These are phyloP conservation scores for Backusella tuberculispora DNA, from an alignment of 192 early-diverging fungal species.

Conservation along the genomic window DNA sequence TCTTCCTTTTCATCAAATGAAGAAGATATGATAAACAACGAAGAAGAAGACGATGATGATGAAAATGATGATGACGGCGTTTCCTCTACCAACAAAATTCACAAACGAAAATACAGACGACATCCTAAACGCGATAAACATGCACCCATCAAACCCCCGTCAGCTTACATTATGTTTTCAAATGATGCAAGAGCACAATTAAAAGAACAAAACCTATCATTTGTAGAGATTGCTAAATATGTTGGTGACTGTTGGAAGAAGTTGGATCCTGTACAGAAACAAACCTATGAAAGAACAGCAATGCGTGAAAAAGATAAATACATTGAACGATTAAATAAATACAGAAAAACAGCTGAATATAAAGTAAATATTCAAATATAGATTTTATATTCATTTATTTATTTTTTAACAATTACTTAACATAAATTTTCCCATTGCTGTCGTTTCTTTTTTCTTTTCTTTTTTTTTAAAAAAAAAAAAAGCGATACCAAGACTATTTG, in stretches of 20 bases:
- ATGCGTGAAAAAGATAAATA: slow-evolving; percentile 41
- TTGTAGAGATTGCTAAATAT: slow-evolving; percentile 44
- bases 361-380: slow-evolving; percentile 36
- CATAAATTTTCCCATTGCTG: background rate
- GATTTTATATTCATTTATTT: too few species aligned
- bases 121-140: slow-evolving; percentile 49
- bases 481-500: slow-evolving; percentile 42
- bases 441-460: background rate
- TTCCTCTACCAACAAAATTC: background rate
- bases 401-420: too few species aligned
- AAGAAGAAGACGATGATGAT: background rate
- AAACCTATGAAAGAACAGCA: slow-evolving; percentile 36
- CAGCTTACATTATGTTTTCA: slow-evolving; percentile 51
- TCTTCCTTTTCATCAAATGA: slow-evolving; percentile 22
- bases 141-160: slow-evolving; percentile 47
- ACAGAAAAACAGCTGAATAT: slow-evolving; percentile 35
- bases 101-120: slow-evolving; percentile 46
- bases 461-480: background rate
- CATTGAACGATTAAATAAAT: slow-evolving; percentile 22
- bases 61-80: slow-evolving; percentile 5
- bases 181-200: slow-evolving; percentile 46
- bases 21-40: background rate
- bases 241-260: slow-evolving; percentile 50
- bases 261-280: slow-evolving; percentile 32
- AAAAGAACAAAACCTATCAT: slow-evolving; percentile 38